These are phyloP conservation scores for Leucaena leucocephala DNA, from an alignment of 306 rosid genomes.

Conservation along the genomic window DNA sequence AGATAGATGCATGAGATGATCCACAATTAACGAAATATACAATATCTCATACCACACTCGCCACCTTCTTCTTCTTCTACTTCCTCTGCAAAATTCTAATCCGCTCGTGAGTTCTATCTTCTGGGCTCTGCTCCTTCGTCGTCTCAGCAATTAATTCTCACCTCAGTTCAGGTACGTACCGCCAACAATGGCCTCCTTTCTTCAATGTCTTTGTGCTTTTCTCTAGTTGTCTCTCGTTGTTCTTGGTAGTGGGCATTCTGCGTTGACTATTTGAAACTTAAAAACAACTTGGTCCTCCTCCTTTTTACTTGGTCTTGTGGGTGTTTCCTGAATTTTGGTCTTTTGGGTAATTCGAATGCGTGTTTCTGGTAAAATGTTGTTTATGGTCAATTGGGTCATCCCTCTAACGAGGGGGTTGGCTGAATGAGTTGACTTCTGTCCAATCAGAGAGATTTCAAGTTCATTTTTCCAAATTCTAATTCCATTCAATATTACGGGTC, in stretches of 20 bases:
- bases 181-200: constrained; percentile 38
- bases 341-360: constrained; percentile 31
- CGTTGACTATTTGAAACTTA: constrained; percentile 53
- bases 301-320: constrained; percentile 35
- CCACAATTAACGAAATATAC: constrained; percentile 47
- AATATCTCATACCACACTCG: constrained; percentile 42
- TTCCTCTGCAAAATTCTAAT: constrained; percentile 44
- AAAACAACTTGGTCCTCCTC: constrained; percentile 21
- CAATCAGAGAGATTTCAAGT: constrained; percentile 41
- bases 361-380: constrained; percentile 37
- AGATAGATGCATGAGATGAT: constrained; percentile 96
- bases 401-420: constrained; percentile 75
- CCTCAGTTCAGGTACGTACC: constrained; percentile 58
- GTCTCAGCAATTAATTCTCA: constrained; percentile 36
- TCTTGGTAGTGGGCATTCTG: constrained; percentile 50
- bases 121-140: constrained; percentile 31
- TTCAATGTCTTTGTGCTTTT: constrained; percentile 15
- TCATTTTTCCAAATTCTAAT: constrained; percentile 35
- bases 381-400: constrained; percentile 49
- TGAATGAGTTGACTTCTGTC: constrained; percentile 76
- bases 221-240: constrained; percentile 32
- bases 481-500: constrained; percentile 29
- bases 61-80: constrained; percentile 58
- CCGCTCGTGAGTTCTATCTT: constrained; percentile 35
- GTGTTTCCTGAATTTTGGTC: constrained; percentile 41